Evolutionary conservation across 306 rosid genomes (phyloP).

Genomic region (Ochetophila trinervis): DNA sequence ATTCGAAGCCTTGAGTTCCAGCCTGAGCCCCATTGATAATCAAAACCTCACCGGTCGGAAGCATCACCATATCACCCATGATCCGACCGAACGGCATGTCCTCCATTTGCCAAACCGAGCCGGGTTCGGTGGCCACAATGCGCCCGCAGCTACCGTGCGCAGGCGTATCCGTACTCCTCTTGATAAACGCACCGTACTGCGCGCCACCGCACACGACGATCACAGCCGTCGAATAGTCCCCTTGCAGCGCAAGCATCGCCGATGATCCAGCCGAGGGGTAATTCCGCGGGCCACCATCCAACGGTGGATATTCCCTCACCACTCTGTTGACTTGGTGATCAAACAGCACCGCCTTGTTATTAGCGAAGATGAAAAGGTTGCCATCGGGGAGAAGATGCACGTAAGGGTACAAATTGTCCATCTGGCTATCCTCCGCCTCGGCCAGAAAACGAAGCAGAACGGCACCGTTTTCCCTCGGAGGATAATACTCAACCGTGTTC

Average conservation of each 20-base stretch:
- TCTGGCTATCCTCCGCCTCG: slow-evolving; percentile 61
- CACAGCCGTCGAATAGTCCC: slow-evolving; percentile 52
- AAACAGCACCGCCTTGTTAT: slow-evolving; percentile 61
- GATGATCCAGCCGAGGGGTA: slow-evolving; percentile 94
- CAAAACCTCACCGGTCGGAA: slow-evolving; percentile 70
- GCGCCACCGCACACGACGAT: slow-evolving; percentile 84
- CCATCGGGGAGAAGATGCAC: slow-evolving; percentile 85
- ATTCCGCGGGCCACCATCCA: slow-evolving; percentile 82
- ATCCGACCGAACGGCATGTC: slow-evolving; percentile 78
- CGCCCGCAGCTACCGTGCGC: slow-evolving; percentile 82
- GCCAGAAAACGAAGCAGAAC: slow-evolving; percentile 57
- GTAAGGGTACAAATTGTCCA: slow-evolving; percentile 86
- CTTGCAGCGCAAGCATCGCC: slow-evolving; percentile 55
- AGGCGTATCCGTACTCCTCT: slow-evolving; percentile 47
- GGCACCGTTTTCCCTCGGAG: slow-evolving; percentile 50
- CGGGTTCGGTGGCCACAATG: slow-evolving; percentile 40
- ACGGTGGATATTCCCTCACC: slow-evolving; percentile 44
- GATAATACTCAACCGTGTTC: slow-evolving; percentile 66
- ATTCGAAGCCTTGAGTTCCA: slow-evolving; percentile 74
- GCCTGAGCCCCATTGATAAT: slow-evolving; percentile 77
- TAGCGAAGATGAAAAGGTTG: slow-evolving; percentile 71
- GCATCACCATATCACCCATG: slow-evolving; percentile 93
- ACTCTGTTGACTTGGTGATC: slow-evolving; percentile 31
- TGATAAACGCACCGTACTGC: slow-evolving; percentile 61
- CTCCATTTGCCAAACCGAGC: slow-evolving; percentile 75